phyloP scores from a whole-genome alignment of 2,329 filamentous ascomycete genomes.

The Arthrobotrys iridis region DNA sequence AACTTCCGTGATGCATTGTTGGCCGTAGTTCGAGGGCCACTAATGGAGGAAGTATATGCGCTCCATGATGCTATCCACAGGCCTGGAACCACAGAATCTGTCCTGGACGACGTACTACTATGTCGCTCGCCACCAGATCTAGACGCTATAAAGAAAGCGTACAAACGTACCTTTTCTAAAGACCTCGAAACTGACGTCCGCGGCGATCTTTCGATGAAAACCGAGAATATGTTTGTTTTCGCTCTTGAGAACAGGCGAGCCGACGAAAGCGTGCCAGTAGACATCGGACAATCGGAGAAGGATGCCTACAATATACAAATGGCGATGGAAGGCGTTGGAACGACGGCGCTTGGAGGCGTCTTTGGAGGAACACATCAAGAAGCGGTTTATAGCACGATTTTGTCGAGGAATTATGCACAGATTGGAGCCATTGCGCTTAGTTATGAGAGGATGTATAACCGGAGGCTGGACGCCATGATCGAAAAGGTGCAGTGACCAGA shows the following conservation, averaged over 20 bases:
- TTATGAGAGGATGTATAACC: constrained; percentile 78
- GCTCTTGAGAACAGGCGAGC: constrained; percentile 77
- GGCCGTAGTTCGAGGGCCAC: constrained; percentile 80
- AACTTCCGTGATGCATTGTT: constrained; percentile 78
- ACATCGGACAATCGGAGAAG: constrained; percentile 76
- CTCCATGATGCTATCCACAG: constrained; percentile 79
- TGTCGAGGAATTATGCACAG: constrained; percentile 74
- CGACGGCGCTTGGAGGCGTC: constrained; percentile 80
- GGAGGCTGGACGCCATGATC: constrained; percentile 76
- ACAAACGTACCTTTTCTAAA: constrained; percentile 74
- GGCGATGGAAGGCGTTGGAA: constrained; percentile 80
- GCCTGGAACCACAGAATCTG: constrained; percentile 82
- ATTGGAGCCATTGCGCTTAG: constrained; percentile 81
- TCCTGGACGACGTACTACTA: constrained; percentile 87
- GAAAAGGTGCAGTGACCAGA: constrained; percentile 65
- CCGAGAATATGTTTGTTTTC: constrained; percentile 83
- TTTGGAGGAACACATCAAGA: constrained; percentile 69
- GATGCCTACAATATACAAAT: constrained; percentile 81
- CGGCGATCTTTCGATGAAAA: constrained; percentile 84
- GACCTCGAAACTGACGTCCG: constrained; percentile 77
- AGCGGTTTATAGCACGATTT: constrained; percentile 36
- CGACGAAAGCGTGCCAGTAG: constrained; percentile 80
- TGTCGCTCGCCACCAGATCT: constrained; percentile 87
- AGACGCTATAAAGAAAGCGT: constrained; percentile 82
- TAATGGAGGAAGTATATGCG: constrained; percentile 77